Base-by-base conservation (phyloP, 2,329 filamentous ascomycete genomes). In the Elsinoe ampelina region DNA sequence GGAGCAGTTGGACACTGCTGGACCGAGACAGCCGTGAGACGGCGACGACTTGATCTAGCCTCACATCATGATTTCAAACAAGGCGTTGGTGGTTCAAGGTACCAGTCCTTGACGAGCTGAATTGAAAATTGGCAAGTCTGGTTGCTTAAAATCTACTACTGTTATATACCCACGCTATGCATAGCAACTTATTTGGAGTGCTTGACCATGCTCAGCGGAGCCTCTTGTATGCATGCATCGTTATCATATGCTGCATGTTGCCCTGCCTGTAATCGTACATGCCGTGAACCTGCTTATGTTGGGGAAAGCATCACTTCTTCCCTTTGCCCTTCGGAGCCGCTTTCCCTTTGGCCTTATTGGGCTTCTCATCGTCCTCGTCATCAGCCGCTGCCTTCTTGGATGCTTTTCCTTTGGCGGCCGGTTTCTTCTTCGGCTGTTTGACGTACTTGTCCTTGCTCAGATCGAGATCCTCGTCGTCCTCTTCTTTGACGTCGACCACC, bases 361-460 rank as follows among this genome's bases (percentile, higher is more conserved):
- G 73, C 62, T 80, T 80, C 57, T 75, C 77, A 8, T 79, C 80
- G 12, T 70, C 64, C 10, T 71, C 64, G 48, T 70, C 62, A 54
- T 65, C 61, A 60, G 69, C 64, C 22, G 68, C 64, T 50, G 59
- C 66, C 63, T 75, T 72, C 73, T 70, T 63, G 55, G 70, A 72
- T 47, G 62, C 75, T 75, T 68, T 82, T 80, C 68, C 63, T 12
- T 73, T 63, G 2, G 63, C 65, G 30, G 71, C 68, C 3, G 75
- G 66, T 12, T 72, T 70, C 70, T 84, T 83, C 77, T 95, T 96
- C 11, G 92, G 89, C 67, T 86, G 80, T 71, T 93, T 95, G 69
- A 97, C 91, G 66, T 95, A 96, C 71, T 96, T 97, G 72, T 98
- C 93, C 68, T 92, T 95, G 66, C 86, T 89, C 54, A 97, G 70